phyloP scores from a whole-genome alignment of 2,329 filamentous ascomycete species.

The Parastagonospora avenae region DNA sequence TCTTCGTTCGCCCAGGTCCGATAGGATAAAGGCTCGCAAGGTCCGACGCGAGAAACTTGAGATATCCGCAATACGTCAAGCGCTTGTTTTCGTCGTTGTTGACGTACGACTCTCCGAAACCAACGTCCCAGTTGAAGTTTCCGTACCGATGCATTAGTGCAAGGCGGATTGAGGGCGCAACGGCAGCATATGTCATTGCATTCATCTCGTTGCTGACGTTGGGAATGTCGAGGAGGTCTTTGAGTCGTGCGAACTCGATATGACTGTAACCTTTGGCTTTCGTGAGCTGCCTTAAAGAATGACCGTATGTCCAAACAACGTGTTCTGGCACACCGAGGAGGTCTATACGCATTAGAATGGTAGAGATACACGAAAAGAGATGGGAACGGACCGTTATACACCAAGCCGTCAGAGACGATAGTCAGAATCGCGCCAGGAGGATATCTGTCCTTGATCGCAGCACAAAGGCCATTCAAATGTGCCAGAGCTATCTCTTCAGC shows the following conservation, averaged over 20 bases:
- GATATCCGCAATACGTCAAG: slow-evolving; percentile 24
- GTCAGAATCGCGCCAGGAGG: slow-evolving; percentile 45
- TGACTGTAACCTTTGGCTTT: slow-evolving; percentile 14
- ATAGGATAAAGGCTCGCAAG: slow-evolving; percentile 9
- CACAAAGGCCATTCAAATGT: slow-evolving; percentile 49
- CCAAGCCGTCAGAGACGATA: slow-evolving; percentile 51
- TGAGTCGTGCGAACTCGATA: slow-evolving; percentile 21
- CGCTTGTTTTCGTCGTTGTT: slow-evolving; percentile 12
- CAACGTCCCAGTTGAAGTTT: neutral
- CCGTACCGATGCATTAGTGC: slow-evolving; percentile 15
- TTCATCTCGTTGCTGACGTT: slow-evolving; percentile 9
- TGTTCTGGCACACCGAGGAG: slow-evolving; percentile 50
- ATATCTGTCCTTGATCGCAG: slow-evolving; percentile 48
- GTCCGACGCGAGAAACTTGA: slow-evolving; percentile 21
- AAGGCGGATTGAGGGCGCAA: slow-evolving; percentile 20
- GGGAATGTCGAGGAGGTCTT: slow-evolving; percentile 9
- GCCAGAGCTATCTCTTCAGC: slow-evolving; percentile 51
- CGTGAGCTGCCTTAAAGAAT: slow-evolving; percentile 14
- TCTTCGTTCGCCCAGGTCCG: slow-evolving; percentile 9
- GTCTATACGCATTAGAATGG: slow-evolving; percentile 25
- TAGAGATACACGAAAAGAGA: neutral
- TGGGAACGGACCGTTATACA: slow-evolving; percentile 41
- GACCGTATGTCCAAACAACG: slow-evolving; percentile 48
- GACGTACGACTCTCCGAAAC: neutral
- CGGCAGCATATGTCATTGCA: slow-evolving; percentile 19